These are phyloP conservation scores for Pulveroboletus sp. DNA, from an alignment of 768 basidiomycete genomes.

Conservation along the genomic window DNA sequence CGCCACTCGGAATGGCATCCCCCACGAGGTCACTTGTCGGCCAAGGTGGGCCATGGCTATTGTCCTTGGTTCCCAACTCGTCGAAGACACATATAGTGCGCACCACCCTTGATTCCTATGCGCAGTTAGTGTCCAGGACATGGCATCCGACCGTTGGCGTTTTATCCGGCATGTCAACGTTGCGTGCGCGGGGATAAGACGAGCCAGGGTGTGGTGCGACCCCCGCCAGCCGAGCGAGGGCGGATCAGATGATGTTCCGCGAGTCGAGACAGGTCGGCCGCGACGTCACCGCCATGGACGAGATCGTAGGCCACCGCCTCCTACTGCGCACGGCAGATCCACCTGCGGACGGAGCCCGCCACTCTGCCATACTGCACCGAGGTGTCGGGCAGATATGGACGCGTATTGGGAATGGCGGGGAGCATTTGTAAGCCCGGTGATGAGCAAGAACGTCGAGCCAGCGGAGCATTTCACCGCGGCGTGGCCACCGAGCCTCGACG, in stretches of 20 bases:
- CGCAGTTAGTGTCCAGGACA: slow-evolving; percentile 7
- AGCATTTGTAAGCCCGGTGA: neutral
- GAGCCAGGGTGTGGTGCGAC: neutral
- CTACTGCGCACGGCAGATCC: slow-evolving; percentile 4
- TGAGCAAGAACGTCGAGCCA: slow-evolving; percentile 6
- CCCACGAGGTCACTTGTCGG: slow-evolving; percentile 9
- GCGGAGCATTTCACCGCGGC: slow-evolving; percentile 42
- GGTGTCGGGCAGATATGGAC: slow-evolving; percentile 30
- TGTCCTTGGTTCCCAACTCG: slow-evolving; percentile 15
- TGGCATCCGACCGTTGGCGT: neutral
- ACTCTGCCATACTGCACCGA: slow-evolving; percentile 12
- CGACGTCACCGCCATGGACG: slow-evolving; percentile 42
- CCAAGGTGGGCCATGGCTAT: slow-evolving; percentile 19
- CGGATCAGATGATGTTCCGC: slow-evolving; percentile 22
- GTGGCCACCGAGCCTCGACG: slow-evolving; percentile 26
- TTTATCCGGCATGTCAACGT: slow-evolving; percentile 12
- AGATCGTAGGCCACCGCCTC: slow-evolving; percentile 37
- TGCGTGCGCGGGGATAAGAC: neutral
- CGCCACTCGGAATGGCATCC: slow-evolving; percentile 8
- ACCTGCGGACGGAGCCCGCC: slow-evolving; percentile 4
- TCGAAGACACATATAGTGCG: slow-evolving; percentile 5
- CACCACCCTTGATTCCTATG: neutral
- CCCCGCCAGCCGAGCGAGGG: neutral
- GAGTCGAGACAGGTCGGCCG: slow-evolving; percentile 30
- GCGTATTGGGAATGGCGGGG: slow-evolving; percentile 36